Percentiles rank a stretch among this genome's conserved stretches.
Conservation (phyloP, 2,329 filamentous ascomycete species). For the Amauroascus niger region DNA sequence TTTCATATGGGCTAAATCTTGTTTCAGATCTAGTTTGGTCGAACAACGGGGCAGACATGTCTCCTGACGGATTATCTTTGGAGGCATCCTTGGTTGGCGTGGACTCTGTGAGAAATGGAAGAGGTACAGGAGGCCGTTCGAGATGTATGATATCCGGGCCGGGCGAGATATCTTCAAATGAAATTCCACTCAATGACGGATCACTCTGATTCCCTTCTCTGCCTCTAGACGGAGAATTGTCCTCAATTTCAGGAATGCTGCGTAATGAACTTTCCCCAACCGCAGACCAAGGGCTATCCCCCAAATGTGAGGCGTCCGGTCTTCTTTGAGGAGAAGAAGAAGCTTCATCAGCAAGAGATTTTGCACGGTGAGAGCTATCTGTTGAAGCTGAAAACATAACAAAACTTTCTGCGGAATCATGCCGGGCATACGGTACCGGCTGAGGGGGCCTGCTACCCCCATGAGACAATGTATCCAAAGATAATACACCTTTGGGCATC, state of each 20-base stretch:
- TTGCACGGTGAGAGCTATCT: slow-evolving; percentile 45
- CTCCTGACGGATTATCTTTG: not conserved
- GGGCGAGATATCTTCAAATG: slow-evolving; percentile 22
- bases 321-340: slow-evolving; percentile 35
- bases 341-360: slow-evolving; percentile 44
- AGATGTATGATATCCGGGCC: slow-evolving; percentile 30
- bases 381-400: slow-evolving; percentile 55
- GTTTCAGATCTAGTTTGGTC: not conserved
- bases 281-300: slow-evolving; percentile 20
- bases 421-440: slow-evolving; percentile 36
- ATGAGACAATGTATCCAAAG: slow-evolving; percentile 35
- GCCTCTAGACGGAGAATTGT: slow-evolving; percentile 15
- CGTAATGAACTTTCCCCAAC: slow-evolving; percentile 17
- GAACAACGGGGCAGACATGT: not conserved
- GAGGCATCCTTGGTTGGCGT: not conserved
- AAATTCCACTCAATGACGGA: slow-evolving; percentile 16
- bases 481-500: slow-evolving; percentile 42
- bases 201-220: slow-evolving; percentile 12
- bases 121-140: slow-evolving; percentile 36
- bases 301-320: slow-evolving; percentile 19
- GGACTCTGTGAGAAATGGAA: slow-evolving; percentile 30
- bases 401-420: slow-evolving; percentile 54
- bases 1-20: not conserved
- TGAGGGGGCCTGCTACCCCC: slow-evolving; percentile 25
- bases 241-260: slow-evolving; percentile 17